Percentiles rank a stretch among this genome's conserved stretches.
Evolutionary conservation across 345 rosid species (phyloP).

Genomic region (Dipteronia sinensis): DNA sequence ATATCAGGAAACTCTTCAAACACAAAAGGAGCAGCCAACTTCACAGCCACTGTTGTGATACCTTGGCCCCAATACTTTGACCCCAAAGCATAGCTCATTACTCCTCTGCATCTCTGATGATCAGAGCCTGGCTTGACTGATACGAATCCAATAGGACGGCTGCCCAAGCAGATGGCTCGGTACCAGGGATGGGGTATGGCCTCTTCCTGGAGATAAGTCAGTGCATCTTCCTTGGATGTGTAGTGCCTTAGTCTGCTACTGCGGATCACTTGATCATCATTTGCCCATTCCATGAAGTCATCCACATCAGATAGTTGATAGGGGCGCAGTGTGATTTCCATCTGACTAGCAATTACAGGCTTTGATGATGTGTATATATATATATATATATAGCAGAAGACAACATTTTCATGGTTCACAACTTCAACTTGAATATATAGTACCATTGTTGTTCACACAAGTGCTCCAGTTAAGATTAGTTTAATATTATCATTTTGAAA

Average conservation of each 20-base stretch:
- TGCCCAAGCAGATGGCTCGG: conserved; percentile 57
- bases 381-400: background rate
- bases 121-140: conserved; percentile 47
- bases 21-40: conserved; percentile 37
- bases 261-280: conserved; percentile 48
- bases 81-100: conserved; percentile 52
- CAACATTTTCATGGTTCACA: background rate
- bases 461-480: background rate
- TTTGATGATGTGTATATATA: background rate
- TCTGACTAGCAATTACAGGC: background rate
- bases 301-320: conserved; percentile 40
- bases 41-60: conserved; percentile 55
- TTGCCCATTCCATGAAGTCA: conserved; percentile 71
- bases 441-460: background rate
- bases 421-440: background rate
- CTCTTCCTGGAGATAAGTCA: conserved; percentile 35
- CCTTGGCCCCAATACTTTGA: conserved; percentile 60
- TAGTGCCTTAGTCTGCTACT: conserved; percentile 59
- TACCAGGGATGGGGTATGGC: conserved; percentile 59
- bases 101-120: conserved; percentile 45
- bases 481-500: no score
- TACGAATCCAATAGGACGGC: conserved; percentile 54
- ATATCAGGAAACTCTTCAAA: conserved; percentile 52
- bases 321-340: background rate
- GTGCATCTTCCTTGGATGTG: conserved; percentile 45